A percentile compares a stretch with the other conserved stretches of the same genome.
Evolutionary conservation across 2,329 filamentous ascomycete genomes (phyloP).

Genomic region (Monilinia polystroma): DNA sequence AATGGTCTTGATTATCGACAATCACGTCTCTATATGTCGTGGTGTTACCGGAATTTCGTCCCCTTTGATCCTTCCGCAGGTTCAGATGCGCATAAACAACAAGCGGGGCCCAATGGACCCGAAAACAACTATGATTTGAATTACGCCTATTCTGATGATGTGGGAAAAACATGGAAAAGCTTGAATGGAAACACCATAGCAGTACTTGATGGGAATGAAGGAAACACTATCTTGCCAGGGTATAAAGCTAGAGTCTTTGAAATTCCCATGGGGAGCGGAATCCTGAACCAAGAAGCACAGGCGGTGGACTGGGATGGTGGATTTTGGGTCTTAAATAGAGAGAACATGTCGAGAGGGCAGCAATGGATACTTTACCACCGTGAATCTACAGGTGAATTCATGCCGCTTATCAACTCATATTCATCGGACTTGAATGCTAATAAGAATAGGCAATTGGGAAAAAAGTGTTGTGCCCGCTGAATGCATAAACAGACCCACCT

Average conservation of each 20-base stretch:
- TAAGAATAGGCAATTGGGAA: constrained; percentile 29
- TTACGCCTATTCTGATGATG: constrained; percentile 34
- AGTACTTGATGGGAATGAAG: constrained; percentile 16
- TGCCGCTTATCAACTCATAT: not conserved
- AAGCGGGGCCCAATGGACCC: constrained; percentile 35
- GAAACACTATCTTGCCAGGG: constrained; percentile 27
- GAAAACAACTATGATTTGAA: constrained; percentile 36
- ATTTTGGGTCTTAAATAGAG: constrained; percentile 34
- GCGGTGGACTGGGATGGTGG: constrained; percentile 31
- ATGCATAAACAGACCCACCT: constrained; percentile 27
- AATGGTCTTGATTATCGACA: constrained; percentile 34
- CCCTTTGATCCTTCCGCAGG: constrained; percentile 19
- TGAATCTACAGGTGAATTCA: constrained; percentile 25
- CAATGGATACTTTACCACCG: constrained; percentile 34
- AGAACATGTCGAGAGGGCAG: constrained; percentile 26
- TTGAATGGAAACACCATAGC: constrained; percentile 29
- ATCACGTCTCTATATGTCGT: constrained; percentile 32
- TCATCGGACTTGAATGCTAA: constrained; percentile 12
- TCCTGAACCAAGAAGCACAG: constrained; percentile 36
- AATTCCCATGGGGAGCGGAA: constrained; percentile 34
- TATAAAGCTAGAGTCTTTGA: constrained; percentile 31
- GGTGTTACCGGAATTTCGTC: constrained; percentile 36
- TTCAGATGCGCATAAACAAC: constrained; percentile 34
- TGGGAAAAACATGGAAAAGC: constrained; percentile 31
- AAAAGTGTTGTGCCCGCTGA: constrained; percentile 23